These are phyloP conservation scores for Neonectria sp. DNA, from an alignment of 2,329 filamentous ascomycete genomes.

Conservation along the genomic window DNA sequence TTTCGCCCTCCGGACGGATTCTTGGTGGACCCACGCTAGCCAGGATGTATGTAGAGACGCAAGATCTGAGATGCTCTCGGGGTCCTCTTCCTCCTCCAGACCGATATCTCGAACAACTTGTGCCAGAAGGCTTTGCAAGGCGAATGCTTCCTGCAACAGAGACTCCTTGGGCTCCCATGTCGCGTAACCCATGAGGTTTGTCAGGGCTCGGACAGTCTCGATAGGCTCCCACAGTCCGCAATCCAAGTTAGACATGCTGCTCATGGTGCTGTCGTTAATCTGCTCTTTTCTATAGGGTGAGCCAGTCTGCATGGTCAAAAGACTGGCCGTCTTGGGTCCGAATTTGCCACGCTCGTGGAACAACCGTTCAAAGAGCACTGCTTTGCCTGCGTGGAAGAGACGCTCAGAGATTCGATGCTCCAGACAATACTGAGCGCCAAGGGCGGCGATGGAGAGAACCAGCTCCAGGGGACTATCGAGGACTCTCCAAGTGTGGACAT, in stretches of 20 bases:
- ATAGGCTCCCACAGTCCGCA: conserved; percentile 48
- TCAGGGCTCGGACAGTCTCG: conserved; percentile 52
- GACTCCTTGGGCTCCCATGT: conserved; percentile 55
- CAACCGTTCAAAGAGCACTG: conserved; percentile 51
- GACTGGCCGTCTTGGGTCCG: conserved; percentile 42
- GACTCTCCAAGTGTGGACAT: conserved; percentile 52
- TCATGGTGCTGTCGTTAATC: not conserved
- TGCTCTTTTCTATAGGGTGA: not conserved
- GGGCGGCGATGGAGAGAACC: conserved; percentile 50
- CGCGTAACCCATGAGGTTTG: conserved; percentile 56
- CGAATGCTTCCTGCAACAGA: conserved; percentile 54
- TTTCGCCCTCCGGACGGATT: conserved; percentile 53
- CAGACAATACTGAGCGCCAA: conserved; percentile 58
- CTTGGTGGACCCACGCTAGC: conserved; percentile 51
- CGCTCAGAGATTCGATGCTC: conserved; percentile 54
- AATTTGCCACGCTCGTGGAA: conserved; percentile 41
- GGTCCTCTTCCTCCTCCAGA: conserved; percentile 39
- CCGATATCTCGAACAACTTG: conserved; percentile 54
- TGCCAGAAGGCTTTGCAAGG: conserved; percentile 51
- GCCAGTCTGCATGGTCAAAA: conserved; percentile 32
- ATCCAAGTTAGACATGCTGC: not conserved
- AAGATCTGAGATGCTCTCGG: not conserved
- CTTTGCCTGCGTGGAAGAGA: conserved; percentile 52
- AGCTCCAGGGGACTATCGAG: conserved; percentile 51
- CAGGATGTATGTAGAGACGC: conserved; percentile 35